Conservation (phyloP, 2,329 filamentous ascomycete species). For the Diaporthe ampelina region DNA sequence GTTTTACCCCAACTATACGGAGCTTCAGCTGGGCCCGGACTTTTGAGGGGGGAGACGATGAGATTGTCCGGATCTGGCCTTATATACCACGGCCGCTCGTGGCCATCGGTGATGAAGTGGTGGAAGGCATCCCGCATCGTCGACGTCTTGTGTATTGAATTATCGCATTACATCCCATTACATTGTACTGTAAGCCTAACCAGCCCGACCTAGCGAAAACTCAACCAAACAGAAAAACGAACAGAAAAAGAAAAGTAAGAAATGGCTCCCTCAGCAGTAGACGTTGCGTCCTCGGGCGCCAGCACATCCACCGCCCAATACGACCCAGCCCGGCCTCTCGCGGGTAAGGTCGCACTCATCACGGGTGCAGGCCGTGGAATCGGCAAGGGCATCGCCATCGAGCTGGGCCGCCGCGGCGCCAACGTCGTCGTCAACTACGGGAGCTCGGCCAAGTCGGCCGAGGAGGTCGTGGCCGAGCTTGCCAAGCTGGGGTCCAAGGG, state of each 20-base stretch:
- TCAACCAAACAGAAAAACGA: no score
- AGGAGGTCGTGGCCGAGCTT: slow-evolving; percentile 69
- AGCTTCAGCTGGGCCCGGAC: slow-evolving; percentile 35
- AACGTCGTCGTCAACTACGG: slow-evolving; percentile 78
- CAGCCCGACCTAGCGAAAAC: no score
- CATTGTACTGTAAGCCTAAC: not conserved
- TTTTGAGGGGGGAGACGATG: slow-evolving; percentile 8
- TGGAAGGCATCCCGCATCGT: not conserved
- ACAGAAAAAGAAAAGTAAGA: not conserved
- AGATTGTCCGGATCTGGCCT: slow-evolving; percentile 32
- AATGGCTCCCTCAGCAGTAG: slow-evolving; percentile 49
- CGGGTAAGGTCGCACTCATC: slow-evolving; percentile 70
- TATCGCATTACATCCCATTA: not conserved
- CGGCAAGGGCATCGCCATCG: slow-evolving; percentile 75
- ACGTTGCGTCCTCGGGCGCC: slow-evolving; percentile 26
- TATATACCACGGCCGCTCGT: slow-evolving; percentile 22
- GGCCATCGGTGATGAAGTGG: not conserved
- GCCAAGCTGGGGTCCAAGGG: slow-evolving; percentile 69
- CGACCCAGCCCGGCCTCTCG: slow-evolving; percentile 55
- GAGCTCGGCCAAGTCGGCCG: slow-evolving; percentile 67
- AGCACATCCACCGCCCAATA: slow-evolving; percentile 34
- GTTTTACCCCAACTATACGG: slow-evolving; percentile 39
- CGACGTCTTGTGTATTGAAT: not conserved
- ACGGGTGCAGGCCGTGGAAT: slow-evolving; percentile 77
- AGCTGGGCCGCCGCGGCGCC: slow-evolving; percentile 75